phyloP scores from a whole-genome alignment of 768 basidiomycete genomes.

The Boletus reticulatus region DNA sequence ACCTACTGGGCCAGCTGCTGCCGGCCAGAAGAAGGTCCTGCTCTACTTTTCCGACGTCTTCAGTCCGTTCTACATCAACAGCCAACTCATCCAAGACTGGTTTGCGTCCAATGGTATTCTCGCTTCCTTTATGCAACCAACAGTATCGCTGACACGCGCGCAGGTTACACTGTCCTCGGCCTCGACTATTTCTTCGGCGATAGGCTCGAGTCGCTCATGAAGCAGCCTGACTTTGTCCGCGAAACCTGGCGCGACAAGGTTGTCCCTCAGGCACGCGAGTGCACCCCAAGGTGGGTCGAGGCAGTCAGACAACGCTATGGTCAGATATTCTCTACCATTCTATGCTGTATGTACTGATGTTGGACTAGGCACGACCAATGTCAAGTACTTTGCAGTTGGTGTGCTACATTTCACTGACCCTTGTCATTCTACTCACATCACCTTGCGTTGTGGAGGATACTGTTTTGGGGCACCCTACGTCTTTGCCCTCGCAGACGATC shows the following conservation, averaged over 20 bases:
- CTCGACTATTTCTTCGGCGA: conserved; percentile 67
- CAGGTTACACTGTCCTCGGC: conserved; percentile 59
- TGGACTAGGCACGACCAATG: conserved; percentile 22
- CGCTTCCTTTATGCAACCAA: background rate
- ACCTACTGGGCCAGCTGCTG: conserved; percentile 24
- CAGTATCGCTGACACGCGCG: background rate
- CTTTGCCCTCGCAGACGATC: conserved; percentile 45
- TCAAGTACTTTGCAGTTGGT: conserved; percentile 48
- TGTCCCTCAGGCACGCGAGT: conserved; percentile 35
- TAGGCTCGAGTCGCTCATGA: conserved; percentile 40
- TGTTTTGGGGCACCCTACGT: conserved; percentile 58
- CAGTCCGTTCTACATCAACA: conserved; percentile 58
- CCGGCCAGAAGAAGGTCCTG: conserved; percentile 42
- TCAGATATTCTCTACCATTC: conserved; percentile 15
- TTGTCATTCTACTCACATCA: background rate
- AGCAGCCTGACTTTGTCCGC: conserved; percentile 38
- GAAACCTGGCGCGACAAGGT: conserved; percentile 41
- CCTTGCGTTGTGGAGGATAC: conserved; percentile 38
- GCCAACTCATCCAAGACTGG: conserved; percentile 60
- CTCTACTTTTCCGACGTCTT: conserved; percentile 60
- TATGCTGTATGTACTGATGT: conserved; percentile 3
- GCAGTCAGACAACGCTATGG: conserved; percentile 51
- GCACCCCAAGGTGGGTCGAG: conserved; percentile 50
- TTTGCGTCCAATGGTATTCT: conserved; percentile 54
- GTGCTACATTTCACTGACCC: background rate